phyloP scores from a whole-genome alignment of 2,329 filamentous ascomycete genomes.

The Microdochium nivale region DNA sequence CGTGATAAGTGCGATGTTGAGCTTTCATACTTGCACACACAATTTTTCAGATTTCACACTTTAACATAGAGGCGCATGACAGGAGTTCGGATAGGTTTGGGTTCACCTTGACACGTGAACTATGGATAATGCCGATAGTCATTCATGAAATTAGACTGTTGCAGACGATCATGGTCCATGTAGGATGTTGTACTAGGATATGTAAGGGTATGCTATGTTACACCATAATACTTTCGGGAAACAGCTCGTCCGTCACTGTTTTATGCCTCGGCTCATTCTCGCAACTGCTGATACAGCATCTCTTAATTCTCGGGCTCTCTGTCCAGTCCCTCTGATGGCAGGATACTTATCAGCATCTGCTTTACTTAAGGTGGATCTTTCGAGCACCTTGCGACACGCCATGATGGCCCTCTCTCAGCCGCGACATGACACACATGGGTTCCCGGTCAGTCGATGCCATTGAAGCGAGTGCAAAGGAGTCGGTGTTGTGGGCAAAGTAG shows the following conservation, averaged over 20 bases:
- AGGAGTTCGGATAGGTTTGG: constrained; percentile 4
- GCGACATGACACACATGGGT: constrained; percentile 82
- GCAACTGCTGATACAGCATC: too few relatives aligned
- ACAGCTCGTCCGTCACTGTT: too few relatives aligned
- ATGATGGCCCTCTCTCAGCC: constrained; percentile 45
- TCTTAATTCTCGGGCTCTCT: too few relatives aligned
- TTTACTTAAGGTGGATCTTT: constrained; percentile 29
- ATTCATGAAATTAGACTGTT: background rate
- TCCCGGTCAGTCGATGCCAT: constrained; percentile 72
- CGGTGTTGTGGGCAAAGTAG: constrained; percentile 95
- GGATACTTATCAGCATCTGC: background rate
- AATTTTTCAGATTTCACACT: background rate
- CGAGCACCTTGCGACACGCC: constrained; percentile 44
- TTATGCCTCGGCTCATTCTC: too few relatives aligned
- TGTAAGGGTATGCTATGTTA: background rate
- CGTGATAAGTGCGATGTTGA: constrained; percentile 1
- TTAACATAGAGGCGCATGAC: background rate
- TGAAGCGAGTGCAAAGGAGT: constrained; percentile 76
- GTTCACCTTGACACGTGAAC: constrained; percentile 2
- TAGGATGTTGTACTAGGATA: background rate
- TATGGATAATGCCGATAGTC: background rate
- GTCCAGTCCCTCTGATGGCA: background rate
- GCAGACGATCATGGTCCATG: background rate
- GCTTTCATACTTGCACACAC: background rate
- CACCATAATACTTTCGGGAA: too few relatives aligned